Percentiles rank a stretch among this genome's conserved stretches.
Evolutionary conservation across 2,329 filamentous ascomycete species (phyloP).

Genomic region (Paecilomyces sp.): DNA sequence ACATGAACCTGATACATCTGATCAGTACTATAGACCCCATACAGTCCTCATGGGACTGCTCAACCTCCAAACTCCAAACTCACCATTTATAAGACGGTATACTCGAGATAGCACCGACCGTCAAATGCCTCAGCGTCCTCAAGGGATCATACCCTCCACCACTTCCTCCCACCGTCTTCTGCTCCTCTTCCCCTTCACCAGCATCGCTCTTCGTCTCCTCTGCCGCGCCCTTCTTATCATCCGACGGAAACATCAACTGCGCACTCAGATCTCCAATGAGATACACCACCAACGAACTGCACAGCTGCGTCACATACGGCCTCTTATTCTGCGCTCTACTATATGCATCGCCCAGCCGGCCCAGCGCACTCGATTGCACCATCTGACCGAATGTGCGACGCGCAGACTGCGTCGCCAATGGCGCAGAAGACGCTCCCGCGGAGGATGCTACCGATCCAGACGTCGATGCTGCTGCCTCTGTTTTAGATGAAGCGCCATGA

Average conservation of each 20-base stretch:
- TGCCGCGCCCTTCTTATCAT: conserved; percentile 14
- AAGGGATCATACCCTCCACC: conserved; percentile 57
- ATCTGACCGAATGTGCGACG: conserved; percentile 21
- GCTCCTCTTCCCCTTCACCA: conserved; percentile 18
- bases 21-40: background rate
- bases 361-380: conserved; percentile 23
- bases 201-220: conserved; percentile 30
- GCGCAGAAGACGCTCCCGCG: conserved; percentile 16
- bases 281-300: conserved; percentile 70
- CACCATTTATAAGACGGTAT: conserved; percentile 82
- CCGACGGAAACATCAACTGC: conserved; percentile 54
- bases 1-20: conserved; percentile 58
- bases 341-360: conserved; percentile 44
- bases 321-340: conserved; percentile 61
- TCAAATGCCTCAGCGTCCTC: conserved; percentile 63
- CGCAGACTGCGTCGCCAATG: conserved; percentile 9
- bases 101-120: conserved; percentile 64
- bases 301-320: conserved; percentile 74
- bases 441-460: conserved; percentile 10
- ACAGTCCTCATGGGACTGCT: too few species aligned
- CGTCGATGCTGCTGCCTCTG: conserved; percentile 1
- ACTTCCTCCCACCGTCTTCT: conserved; percentile 25
- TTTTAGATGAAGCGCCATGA: background rate
- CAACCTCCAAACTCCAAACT: conserved; percentile 12
- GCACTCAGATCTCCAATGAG: conserved; percentile 70